phyloP scores from a whole-genome alignment of 179 eudicot species.

The Beta corolliflora region DNA sequence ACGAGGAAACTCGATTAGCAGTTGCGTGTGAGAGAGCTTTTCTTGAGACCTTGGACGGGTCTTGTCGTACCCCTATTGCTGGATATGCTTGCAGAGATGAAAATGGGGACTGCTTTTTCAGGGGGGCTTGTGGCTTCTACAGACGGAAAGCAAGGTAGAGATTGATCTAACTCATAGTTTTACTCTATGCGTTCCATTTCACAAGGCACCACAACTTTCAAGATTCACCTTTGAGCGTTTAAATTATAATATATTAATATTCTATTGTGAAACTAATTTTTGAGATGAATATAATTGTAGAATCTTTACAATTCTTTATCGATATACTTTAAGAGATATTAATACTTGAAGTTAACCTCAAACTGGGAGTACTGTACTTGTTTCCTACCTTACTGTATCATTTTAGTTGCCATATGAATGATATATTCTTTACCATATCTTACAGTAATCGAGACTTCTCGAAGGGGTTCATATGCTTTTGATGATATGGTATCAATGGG shows the following conservation, averaged over 20 bases:
- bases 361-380: not conserved
- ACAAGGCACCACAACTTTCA: no score
- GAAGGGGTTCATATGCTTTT: conserved; percentile 62
- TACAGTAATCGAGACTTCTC: conserved; percentile 85
- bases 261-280: no score
- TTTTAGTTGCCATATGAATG: not conserved
- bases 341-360: no score
- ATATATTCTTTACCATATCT: not conserved
- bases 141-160: conserved; percentile 77
- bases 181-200: no score
- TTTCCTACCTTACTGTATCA: not conserved
- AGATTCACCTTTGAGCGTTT: no score
- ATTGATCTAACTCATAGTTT: not conserved
- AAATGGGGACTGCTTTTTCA: conserved; percentile 79
- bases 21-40: conserved; percentile 89
- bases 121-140: conserved; percentile 90
- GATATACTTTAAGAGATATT: no score
- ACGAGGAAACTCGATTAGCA: conserved; percentile 93
- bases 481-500: conserved; percentile 91
- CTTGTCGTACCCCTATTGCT: conserved; percentile 97
- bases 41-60: conserved; percentile 75
- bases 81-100: conserved; percentile 75
- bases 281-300: no score
- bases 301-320: no score
- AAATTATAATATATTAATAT: no score